Evolutionary conservation across 1,139 yeast species (phyloP), one percentile per base, ranked within the genome.

Genomic region (Kodamaea derodonti): DNA sequence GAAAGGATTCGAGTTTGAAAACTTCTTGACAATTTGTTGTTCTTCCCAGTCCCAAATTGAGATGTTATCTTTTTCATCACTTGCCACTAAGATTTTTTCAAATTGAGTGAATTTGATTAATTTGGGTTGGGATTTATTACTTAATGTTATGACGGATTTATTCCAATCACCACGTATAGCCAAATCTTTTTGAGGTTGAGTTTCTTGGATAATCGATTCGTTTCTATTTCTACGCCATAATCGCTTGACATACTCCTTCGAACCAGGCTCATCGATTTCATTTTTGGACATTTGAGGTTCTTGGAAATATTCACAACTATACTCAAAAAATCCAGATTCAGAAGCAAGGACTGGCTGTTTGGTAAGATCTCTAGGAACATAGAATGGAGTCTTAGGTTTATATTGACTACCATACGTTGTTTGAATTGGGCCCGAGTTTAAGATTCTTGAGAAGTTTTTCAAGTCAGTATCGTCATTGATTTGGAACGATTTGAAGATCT

Each of bases 261-360:
- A 85, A 0, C 97, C 98, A 0, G 96, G 95, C 53, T 90, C 96
- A 48, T 92, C 97, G 14, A 80, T 67, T 50, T 92, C 97, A 38
- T 79, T 76, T 43, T 79, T 80, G 13, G 87, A 80, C 84, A 92
- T 84, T 54, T 92, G 97, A 0, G 99, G 97, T 52, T 90, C 97
- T 52, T 90, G 96, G 62, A 90, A 92, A 53, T 88, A 90, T 54
- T 92, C 98, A 43, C 85, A 70, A 50, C 92, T 79, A 66, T 88
- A 92, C 38, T 86, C 95, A 46, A 90, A 80, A 53, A 92, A 90
- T 3, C 82, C 81, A 14, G 95, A 83, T 12, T 71, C 69, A 16
- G 81, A 59, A 0, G 95, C 90, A 8, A 82, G 51, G n/a, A 58
- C 60, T 2, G 80, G 74, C 26, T 57, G 54, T 3, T 63, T 47